Base-by-base conservation (phyloP, 2,329 filamentous ascomycete species). In the Herpotrichia juniperi region DNA sequence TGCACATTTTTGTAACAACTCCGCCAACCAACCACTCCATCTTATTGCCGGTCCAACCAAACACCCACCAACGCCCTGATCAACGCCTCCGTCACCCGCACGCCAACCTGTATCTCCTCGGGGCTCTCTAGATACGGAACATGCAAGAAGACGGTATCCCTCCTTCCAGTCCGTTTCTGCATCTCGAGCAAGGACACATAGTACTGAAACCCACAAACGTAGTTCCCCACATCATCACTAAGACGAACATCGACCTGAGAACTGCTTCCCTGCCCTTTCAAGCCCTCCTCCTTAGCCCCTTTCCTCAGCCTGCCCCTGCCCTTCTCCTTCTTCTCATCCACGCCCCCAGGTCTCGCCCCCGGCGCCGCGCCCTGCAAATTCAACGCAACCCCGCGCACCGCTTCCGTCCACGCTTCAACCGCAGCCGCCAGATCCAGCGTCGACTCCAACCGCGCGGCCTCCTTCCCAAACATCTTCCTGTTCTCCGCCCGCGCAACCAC, bases 141-240 rank as follows among this genome's bases (percentile, higher is more conserved):
- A 58, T 78, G 74, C 35, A 78, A 54, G 55, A 79, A 78, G 44
- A 78, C 56, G 30, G 75, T 73, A 47, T 62, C 51, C 49, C 61
- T 54, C 42, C 25, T 56, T 11, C 53, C 56, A 16, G 35, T 61
- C 25, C 34, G 45, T 48, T 53, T 65, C 42, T 62, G 51, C 56
- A 65, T 62, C 53, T 66, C 58, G 30, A 59, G 32, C 53, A 79
- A 56, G 24, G 66, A 71, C 31, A 71, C 68, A 55, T 72, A 77
- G 56, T 78, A 78, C n/a, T 73, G 73, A 52, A 77, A 78, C 30
- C 77, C 76, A 61, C 77, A 79, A 4, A 78, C 60, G 58, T 71
- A 78, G 21, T 72, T 73, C 2, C 76, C 74, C 2, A 77, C 71
- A 54, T 78, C 74, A 37, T 75, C 67, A 25, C 68, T 76, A n/a